A percentile compares a stretch with the other conserved stretches of the same genome.
phyloP scores from a whole-genome alignment of 768 basidiomycete genomes.

The Psilocybe azurescens region DNA sequence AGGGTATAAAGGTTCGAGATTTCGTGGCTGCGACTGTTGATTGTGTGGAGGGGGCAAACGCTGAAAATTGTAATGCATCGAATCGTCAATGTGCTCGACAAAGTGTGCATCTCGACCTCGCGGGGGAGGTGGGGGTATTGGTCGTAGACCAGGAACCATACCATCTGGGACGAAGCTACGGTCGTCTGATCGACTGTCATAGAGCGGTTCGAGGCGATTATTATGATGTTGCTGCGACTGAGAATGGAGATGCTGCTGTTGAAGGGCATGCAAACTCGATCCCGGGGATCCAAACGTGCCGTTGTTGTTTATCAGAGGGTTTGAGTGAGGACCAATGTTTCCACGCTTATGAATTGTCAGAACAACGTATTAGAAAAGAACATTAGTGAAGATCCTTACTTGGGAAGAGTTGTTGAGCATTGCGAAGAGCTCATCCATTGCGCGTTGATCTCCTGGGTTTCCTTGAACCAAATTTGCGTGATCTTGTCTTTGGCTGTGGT shows the following conservation, averaged over 20 bases:
- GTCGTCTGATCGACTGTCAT: conserved; percentile 77
- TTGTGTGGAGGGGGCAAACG: conserved; percentile 49
- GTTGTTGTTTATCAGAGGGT: conserved; percentile 31
- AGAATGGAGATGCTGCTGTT: conserved; percentile 48
- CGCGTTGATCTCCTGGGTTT: conserved; percentile 53
- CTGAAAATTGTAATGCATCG: conserved; percentile 63
- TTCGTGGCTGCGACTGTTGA: conserved; percentile 52
- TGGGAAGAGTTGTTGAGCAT: conserved; percentile 81
- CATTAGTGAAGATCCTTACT: conserved; percentile 45
- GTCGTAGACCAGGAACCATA: conserved; percentile 83
- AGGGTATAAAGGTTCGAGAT: conserved; percentile 61
- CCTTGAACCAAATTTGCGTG: conserved; percentile 39
- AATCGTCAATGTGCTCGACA: conserved; percentile 66
- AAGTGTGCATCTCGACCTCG: conserved; percentile 63
- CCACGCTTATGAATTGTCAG: conserved; percentile 36
- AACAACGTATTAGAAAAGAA: conserved; percentile 1
- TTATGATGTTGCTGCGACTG: conserved; percentile 49
- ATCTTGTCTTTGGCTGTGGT: conserved; percentile 53
- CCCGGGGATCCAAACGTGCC: conserved; percentile 38
- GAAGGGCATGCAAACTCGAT: conserved; percentile 44
- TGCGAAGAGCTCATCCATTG: conserved; percentile 82
- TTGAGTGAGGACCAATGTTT: conserved; percentile 27
- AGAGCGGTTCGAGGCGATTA: conserved; percentile 68
- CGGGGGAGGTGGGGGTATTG: conserved; percentile 64
- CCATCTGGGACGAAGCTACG: conserved; percentile 83